Base-by-base conservation (phyloP, 148 eudicot genomes). In the Suaeda aralocaspica region DNA sequence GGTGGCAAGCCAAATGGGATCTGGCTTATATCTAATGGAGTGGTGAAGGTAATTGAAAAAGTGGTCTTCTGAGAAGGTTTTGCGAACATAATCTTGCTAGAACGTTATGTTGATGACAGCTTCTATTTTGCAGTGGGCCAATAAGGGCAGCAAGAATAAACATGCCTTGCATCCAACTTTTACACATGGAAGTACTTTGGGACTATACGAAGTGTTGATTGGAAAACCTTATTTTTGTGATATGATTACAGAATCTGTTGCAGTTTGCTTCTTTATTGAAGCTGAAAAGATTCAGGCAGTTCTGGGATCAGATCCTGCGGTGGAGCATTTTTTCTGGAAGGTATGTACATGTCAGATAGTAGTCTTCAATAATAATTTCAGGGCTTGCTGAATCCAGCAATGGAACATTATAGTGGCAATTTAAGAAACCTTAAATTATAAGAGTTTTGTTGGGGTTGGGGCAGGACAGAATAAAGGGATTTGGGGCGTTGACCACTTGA, bases 321-420 rank as follows among this genome's bases (percentile, higher is more conserved):
- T 91, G 24, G 97, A 89, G 72, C 91, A 87, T 72, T 91, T 94
- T 81, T 78, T 94, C 59, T 94, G 98, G 98, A 79, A 83, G 98
- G 98, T 91, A 79, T 12, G 75, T 48, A 74, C 4, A 29, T 79
- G 14, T 24, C 34, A 5, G 0, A 58, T 4, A 15, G n/a, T 67
- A 18, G 55, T 25, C n/a, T 34, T n/a, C 24, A 30, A 18, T 1
- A 53, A 18, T 64, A 16, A 12, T 15, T 13, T 28, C 14, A 26
- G 14, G 11, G n/a, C 12, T 11, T 21, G 44, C 73, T 31, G n/a
- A 33, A n/a, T 21, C 36, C n/a, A 29, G 25, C 6, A 36, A 5
- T 34, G 19, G 12, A 30, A 21, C 6, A 45, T 30, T 45, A 19
- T 56, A 34, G n/a, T 57, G 6, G n/a, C 29, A 24, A 30, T 25